These are phyloP conservation scores for Neurospora sp. DNA, from an alignment of 2,329 filamentous ascomycete genomes.

Conservation along the genomic window DNA sequence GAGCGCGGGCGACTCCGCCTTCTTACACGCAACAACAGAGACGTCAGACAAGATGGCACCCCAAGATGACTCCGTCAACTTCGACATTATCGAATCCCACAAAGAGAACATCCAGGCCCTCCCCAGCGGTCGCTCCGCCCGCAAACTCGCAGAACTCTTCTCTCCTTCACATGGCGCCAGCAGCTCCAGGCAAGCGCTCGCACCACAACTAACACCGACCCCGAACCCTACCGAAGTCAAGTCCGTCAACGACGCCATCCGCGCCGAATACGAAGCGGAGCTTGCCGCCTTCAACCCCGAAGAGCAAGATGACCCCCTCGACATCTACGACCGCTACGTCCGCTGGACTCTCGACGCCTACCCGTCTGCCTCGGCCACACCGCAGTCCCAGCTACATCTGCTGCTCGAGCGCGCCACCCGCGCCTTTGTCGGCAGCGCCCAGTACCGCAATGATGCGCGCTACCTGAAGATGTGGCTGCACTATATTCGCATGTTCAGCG, in stretches of 20 bases:
- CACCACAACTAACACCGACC: slow-evolving; percentile 48
- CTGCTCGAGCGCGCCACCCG: slow-evolving; percentile 91
- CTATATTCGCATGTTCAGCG: slow-evolving; percentile 88
- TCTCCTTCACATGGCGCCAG: slow-evolving; percentile 40
- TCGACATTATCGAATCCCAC: slow-evolving; percentile 89
- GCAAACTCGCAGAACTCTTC: slow-evolving; percentile 76
- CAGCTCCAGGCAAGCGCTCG: slow-evolving; percentile 28
- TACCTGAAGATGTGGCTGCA: slow-evolving; percentile 91
- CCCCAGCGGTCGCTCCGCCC: slow-evolving; percentile 77
- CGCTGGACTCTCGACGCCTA: slow-evolving; percentile 96
- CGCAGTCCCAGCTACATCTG: slow-evolving; percentile 79
- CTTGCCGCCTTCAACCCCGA: slow-evolving; percentile 52
- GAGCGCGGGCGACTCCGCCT: neutral
- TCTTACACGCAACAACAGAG: neutral
- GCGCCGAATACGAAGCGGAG: slow-evolving; percentile 80
- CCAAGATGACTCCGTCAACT: slow-evolving; percentile 51
- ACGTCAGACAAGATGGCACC: slow-evolving; percentile 34
- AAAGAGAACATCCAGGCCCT: slow-evolving; percentile 98
- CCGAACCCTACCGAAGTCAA: slow-evolving; percentile 61
- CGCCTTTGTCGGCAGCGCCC: slow-evolving; percentile 69
- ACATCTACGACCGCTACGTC: slow-evolving; percentile 92
- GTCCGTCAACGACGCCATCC: slow-evolving; percentile 68
- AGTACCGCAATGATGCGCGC: slow-evolving; percentile 91
- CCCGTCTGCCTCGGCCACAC: slow-evolving; percentile 83
- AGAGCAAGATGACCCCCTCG: slow-evolving; percentile 90